These are phyloP conservation scores for Fraxinus floribunda DNA, from an alignment of 305 asterid species.

Conservation along the genomic window DNA sequence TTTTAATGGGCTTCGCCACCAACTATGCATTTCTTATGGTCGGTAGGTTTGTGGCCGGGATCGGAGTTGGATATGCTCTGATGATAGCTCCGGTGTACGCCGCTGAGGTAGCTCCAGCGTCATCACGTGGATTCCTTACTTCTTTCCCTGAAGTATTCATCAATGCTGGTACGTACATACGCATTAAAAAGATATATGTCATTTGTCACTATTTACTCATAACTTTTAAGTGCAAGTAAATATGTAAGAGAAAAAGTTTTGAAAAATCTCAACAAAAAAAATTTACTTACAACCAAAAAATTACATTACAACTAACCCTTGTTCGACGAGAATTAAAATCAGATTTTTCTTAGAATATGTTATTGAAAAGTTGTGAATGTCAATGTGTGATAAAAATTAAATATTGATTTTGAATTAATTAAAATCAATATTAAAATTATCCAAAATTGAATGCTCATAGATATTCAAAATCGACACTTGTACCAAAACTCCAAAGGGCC, in stretches of 20 bases:
- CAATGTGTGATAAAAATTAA: too few species aligned
- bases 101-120: constrained; percentile 12
- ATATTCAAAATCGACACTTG: too few species aligned
- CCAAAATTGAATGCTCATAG: too few species aligned
- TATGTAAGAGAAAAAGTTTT: background rate
- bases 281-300: too few species aligned
- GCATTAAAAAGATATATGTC: background rate
- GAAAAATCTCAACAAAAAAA: too few species aligned
- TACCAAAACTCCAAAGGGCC: too few species aligned
- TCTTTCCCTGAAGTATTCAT: constrained; percentile 28
- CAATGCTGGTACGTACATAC: background rate
- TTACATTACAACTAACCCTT: too few species aligned
- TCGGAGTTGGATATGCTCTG: constrained; percentile 19
- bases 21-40: constrained; percentile 17
- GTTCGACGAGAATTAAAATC: too few species aligned
- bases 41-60: constrained; percentile 20
- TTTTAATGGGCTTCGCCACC: constrained; percentile 22
- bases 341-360: too few species aligned
- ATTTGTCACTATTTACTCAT: background rate
- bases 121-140: constrained; percentile 17
- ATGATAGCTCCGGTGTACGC: constrained; percentile 7
- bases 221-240: background rate
- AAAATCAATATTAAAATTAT: too few species aligned
- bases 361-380: too few species aligned
- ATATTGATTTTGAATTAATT: too few species aligned